Conservation (phyloP, 352 stramenopile species). For the Globisporangium iwayamae region DNA sequence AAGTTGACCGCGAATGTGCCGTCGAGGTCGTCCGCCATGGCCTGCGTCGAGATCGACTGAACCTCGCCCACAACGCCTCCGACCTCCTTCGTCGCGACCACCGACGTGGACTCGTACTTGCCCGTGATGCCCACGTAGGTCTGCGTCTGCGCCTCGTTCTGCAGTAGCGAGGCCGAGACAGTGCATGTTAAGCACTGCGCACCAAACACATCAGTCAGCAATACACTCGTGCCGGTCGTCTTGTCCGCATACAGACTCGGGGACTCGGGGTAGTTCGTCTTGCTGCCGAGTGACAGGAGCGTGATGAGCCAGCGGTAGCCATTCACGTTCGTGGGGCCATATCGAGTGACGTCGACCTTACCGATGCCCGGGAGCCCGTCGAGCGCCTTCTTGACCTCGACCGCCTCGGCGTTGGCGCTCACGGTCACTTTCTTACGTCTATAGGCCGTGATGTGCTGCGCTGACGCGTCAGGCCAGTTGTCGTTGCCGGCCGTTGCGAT, state of each 20-base stretch:
- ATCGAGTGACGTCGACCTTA: constrained; percentile 47
- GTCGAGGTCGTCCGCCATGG: constrained; percentile 36
- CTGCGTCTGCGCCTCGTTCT: constrained; percentile 33
- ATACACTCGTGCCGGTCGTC: constrained; percentile 25
- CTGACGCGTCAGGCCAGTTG: constrained; percentile 37
- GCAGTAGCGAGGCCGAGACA: constrained; percentile 30
- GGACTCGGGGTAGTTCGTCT: constrained; percentile 44
- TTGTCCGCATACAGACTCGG: constrained; percentile 60
- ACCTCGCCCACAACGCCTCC: constrained; percentile 60
- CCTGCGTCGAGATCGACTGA: constrained; percentile 46
- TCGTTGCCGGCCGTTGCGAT: constrained; percentile 17
- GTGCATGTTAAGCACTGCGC: constrained; percentile 37
- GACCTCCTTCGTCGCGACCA: constrained; percentile 52
- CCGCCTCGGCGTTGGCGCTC: constrained; percentile 43
- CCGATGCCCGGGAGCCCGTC: constrained; percentile 48
- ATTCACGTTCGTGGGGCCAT: constrained; percentile 50
- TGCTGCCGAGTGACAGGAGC: constrained; percentile 57
- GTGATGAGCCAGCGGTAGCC: constrained; percentile 69
- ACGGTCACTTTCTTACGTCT: constrained; percentile 66
- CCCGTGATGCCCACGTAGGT: constrained; percentile 34
- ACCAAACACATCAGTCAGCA: constrained; percentile 48
- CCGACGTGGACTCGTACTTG: constrained; percentile 33
- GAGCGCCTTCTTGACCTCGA: constrained; percentile 43
- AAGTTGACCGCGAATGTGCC: constrained; percentile 74
- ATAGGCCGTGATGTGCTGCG: constrained; percentile 56